These are phyloP conservation scores for Carex kokanica DNA, from an alignment of 176 grass and related monocot species.

Conservation along the genomic window DNA sequence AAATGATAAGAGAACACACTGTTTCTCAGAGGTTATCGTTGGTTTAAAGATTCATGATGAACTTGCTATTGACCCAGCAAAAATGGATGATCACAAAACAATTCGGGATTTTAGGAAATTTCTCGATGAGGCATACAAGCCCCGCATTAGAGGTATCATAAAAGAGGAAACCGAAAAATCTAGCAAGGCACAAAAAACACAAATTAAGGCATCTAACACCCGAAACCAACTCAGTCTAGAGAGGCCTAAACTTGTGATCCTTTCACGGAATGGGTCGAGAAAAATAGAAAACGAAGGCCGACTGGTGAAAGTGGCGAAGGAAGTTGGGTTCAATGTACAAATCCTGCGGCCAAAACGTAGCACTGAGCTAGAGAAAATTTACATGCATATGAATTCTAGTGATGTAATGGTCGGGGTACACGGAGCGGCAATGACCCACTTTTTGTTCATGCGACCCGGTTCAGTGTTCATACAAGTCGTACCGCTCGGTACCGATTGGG, in stretches of 20 bases:
- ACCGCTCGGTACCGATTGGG: constrained; percentile 69
- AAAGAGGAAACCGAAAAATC: constrained; percentile 23
- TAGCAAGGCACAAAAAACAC: background rate
- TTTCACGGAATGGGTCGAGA: constrained; percentile 62
- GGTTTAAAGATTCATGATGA: constrained; percentile 76
- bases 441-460: constrained; percentile 73
- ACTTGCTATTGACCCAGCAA: constrained; percentile 41
- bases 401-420: constrained; percentile 78
- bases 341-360: constrained; percentile 39
- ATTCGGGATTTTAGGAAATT: constrained; percentile 57
- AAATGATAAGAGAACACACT: constrained; percentile 54
- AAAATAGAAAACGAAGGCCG: constrained; percentile 53
- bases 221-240: background rate
- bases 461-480: constrained; percentile 70
- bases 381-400: constrained; percentile 50
- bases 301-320: constrained; percentile 27
- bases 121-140: constrained; percentile 54
- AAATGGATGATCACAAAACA: constrained; percentile 30
- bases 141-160: constrained; percentile 28
- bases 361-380: constrained; percentile 61
- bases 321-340: constrained; percentile 44
- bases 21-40: constrained; percentile 63
- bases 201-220: background rate
- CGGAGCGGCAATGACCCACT: constrained; percentile 72
- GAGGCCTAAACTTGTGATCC: constrained; percentile 49